Evolutionary conservation across 306 rosid species (phyloP).

Genomic region (Begonia fuchsioides): DNA sequence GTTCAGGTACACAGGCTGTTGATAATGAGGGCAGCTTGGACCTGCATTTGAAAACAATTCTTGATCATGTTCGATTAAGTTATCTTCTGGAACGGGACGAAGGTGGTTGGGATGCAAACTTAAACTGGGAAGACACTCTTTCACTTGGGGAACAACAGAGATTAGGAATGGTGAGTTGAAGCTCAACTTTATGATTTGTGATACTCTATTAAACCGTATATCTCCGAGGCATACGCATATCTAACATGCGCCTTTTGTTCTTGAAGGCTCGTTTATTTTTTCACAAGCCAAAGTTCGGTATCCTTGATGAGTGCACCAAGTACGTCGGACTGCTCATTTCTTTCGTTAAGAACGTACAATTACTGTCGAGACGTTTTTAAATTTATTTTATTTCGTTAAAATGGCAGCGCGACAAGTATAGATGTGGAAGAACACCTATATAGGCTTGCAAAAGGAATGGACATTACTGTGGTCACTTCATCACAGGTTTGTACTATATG

Average conservation of each 20-base stretch:
- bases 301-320: constrained; percentile 99
- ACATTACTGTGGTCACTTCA: constrained; percentile 81
- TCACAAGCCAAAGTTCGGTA: constrained; percentile 86
- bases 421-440: constrained; percentile 97
- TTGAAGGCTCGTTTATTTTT: constrained; percentile 88
- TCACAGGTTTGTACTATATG: constrained; percentile 56
- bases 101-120: constrained; percentile 78
- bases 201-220: background rate
- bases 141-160: constrained; percentile 99
- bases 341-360: background rate
- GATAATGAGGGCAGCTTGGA: constrained; percentile 38
- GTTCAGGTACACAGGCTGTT: constrained; percentile 33
- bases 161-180: constrained; percentile 77
- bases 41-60: constrained; percentile 46
- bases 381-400: constrained; percentile 3
- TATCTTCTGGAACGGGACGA: constrained; percentile 83
- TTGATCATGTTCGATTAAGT: constrained; percentile 73
- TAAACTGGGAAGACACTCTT: constrained; percentile 85
- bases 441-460: constrained; percentile 69
- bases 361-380: background rate
- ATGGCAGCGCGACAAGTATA: constrained; percentile 87
- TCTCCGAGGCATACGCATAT: constrained; percentile 2
- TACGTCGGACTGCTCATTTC: constrained; percentile 25
- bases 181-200: background rate
- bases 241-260: constrained; percentile 18